These are phyloP conservation scores for Ilyonectria robusta DNA, from an alignment of 2,329 filamentous ascomycete species.

Conservation along the genomic window DNA sequence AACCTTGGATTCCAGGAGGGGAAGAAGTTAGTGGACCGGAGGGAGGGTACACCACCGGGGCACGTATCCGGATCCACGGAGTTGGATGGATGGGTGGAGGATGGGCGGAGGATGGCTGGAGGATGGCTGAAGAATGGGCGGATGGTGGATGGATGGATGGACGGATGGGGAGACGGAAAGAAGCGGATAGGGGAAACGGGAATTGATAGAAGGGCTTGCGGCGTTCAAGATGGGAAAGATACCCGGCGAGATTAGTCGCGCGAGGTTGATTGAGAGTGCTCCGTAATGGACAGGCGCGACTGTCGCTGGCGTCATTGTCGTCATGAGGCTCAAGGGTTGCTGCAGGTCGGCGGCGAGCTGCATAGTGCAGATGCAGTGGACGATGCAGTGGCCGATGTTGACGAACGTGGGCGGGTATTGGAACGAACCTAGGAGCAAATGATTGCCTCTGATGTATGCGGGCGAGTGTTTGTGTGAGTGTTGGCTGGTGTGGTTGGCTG, in stretches of 20 bases:
- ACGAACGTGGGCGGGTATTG: conserved; percentile 38
- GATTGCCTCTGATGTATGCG: conserved; percentile 27
- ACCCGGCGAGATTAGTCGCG: background rate
- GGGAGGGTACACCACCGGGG: conserved; percentile 34
- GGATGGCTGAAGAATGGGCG: conserved; percentile 30
- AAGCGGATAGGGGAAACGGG: background rate
- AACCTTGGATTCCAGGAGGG: conserved; percentile 34
- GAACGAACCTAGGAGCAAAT: conserved; percentile 38
- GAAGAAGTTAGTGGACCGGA: conserved; percentile 34
- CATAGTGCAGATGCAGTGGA: conserved; percentile 42
- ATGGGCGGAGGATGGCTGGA: conserved; percentile 33
- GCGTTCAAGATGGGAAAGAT: conserved; percentile 3
- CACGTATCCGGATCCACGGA: conserved; percentile 18
- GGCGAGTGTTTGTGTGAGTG: conserved; percentile 21
- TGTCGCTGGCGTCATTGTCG: conserved; percentile 29
- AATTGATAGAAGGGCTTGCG: background rate
- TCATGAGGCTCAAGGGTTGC: conserved; percentile 44
- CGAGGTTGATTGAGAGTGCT: conserved; percentile 3
- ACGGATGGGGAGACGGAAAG: conserved; percentile 5
- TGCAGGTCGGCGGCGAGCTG: conserved; percentile 44
- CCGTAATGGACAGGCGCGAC: background rate
- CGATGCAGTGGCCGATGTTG: conserved; percentile 29
- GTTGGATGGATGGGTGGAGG: conserved; percentile 36
- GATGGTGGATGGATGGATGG: conserved; percentile 12
- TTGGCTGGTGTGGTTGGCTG: conserved; percentile 22